Evolutionary conservation across 495 filamentous ascomycete species (phyloP).

Genomic region (Lepraria neglecta): DNA sequence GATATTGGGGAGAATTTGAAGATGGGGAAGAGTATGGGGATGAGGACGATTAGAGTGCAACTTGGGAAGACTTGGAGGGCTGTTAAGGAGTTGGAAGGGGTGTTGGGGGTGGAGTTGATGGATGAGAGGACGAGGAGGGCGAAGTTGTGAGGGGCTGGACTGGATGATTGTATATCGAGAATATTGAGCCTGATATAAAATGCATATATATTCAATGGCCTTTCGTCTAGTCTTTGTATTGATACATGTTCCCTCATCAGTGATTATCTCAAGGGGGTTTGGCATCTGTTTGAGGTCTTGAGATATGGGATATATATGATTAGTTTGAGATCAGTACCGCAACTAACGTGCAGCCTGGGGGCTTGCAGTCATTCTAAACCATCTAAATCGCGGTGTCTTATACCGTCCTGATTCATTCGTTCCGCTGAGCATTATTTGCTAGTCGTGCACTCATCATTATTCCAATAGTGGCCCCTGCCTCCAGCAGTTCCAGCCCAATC

Average conservation of each 20-base stretch:
- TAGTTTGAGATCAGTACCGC: not conserved
- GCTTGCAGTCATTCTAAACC: not conserved
- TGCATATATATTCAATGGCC: not conserved
- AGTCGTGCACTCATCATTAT: conserved; percentile 4
- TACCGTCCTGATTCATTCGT: not conserved
- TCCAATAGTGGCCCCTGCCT: no score
- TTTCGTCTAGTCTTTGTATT: no score
- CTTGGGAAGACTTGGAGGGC: conserved; percentile 74
- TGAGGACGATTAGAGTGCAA: conserved; percentile 76
- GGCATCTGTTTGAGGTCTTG: not conserved
- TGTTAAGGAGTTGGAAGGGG: conserved; percentile 57
- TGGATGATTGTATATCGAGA: not conserved
- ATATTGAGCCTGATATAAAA: not conserved
- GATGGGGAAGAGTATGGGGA: conserved; percentile 65
- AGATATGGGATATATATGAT: not conserved
- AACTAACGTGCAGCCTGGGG: not conserved
- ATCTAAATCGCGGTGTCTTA: not conserved
- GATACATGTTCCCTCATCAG: no score
- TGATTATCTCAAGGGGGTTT: no score
- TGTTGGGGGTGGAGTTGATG: conserved; percentile 43
- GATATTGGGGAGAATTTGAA: conserved; percentile 95
- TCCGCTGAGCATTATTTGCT: not conserved
- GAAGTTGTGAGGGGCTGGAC: conserved; percentile 19
- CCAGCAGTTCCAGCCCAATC: not conserved
- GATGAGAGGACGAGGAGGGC: conserved; percentile 35